Evolutionary conservation across 306 rosid genomes (phyloP), one percentile per base, ranked within the genome.

Genomic region (Dalbergia cultrata): DNA sequence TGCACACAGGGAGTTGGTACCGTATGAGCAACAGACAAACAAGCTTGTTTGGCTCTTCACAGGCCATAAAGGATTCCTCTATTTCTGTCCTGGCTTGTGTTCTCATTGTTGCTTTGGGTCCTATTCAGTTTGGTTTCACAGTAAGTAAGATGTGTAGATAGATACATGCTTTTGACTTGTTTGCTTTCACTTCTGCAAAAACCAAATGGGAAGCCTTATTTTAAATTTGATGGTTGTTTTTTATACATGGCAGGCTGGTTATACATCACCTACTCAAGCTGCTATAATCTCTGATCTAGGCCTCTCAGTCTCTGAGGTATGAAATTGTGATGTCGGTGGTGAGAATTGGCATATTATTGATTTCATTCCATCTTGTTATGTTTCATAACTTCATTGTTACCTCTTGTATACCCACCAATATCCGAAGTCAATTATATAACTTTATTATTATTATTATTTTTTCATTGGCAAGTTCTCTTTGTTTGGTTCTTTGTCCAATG

Each of bases 1-100:
- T 95, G 19, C 98, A 95, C 66, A 90, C 98, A 2, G 99, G 99
- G 50, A 95, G 99, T 61, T 95, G 99, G 99, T 95, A 93, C 69
- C 90, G 91, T 3, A 93, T 95, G 91, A 92, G 88, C 62, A 89
- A 87, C 31, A 83, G 90, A 79, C 91, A 90, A 54, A 84, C 98
- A 68, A 93, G 98, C 74, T 49, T 90, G 90, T 65, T 90, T 82
- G 94, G 91, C n/a, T 93, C 99, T 5, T 72, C 96, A 8, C 94
- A 93, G 85, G 89, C 83, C 79, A 88, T 95, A 50, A 92, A 93
- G 3, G 98, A 95, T 0, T 82, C 88, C 76, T 88, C 98, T 33
- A 80, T 95, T 67, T 95, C 99, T 70, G 98, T 95, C 6, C 54
- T 93, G 59, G 97, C 91, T 9, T 95, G 99, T 66, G 99, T 95